Percentiles rank a stretch among this genome's conserved stretches.
Evolutionary conservation across 176 grass and related monocot species (phyloP).

Genomic region (Triticum turgidum): DNA sequence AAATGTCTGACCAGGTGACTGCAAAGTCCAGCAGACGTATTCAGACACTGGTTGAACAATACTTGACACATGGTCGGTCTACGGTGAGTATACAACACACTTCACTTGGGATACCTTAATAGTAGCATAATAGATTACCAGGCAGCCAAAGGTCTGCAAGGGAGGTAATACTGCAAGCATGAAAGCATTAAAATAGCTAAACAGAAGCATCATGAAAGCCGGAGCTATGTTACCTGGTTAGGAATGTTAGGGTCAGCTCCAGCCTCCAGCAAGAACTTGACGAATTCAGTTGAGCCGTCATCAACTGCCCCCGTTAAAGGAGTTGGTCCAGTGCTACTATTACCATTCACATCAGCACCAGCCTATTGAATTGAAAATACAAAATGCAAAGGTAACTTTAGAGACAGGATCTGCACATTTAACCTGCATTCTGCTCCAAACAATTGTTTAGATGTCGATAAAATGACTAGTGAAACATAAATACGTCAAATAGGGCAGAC

Average conservation of each 20-base stretch:
- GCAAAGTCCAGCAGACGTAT: background rate
- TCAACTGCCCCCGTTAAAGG: constrained; percentile 34
- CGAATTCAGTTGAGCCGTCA: constrained; percentile 31
- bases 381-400: background rate
- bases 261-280: constrained; percentile 44
- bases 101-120: background rate
- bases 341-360: constrained; percentile 53
- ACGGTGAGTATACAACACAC: background rate
- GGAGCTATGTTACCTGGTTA: constrained; percentile 16
- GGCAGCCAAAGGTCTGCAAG: background rate
- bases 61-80: background rate
- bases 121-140: background rate
- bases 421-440: background rate
- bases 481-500: background rate
- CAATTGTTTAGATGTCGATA: background rate
- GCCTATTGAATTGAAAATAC: constrained; percentile 34
- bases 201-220: background rate
- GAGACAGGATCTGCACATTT: background rate
- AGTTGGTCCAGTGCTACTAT: constrained; percentile 1
- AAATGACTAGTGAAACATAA: background rate
- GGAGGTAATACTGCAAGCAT: background rate
- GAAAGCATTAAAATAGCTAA: background rate
- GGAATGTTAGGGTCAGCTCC: constrained; percentile 52
- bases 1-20: too few relatives aligned
- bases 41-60: background rate